Conservation (phyloP, 176 grass and related monocot genomes). For the Musa itinerans region DNA sequence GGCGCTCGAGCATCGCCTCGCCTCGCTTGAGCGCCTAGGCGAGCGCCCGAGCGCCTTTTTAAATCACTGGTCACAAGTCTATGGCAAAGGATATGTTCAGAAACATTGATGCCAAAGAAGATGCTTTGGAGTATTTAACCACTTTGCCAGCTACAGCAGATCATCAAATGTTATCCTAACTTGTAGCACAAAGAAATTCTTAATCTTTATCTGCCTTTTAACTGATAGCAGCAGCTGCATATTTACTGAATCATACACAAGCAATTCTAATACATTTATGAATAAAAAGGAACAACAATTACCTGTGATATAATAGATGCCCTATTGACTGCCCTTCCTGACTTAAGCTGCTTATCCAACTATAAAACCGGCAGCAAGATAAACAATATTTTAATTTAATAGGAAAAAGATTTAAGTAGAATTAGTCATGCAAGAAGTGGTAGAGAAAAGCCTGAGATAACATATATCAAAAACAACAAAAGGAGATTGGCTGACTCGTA, state of each 20-base stretch:
- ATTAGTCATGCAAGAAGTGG: too few relatives aligned
- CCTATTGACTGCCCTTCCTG: constrained; percentile 34
- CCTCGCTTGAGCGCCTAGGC: too few relatives aligned
- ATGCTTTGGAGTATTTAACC: neutral
- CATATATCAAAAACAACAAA: too few relatives aligned
- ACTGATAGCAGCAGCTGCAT: neutral
- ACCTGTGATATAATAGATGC: constrained; percentile 58
- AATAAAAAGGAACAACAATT: neutral
- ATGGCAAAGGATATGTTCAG: neutral
- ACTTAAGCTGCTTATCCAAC: constrained; percentile 48
- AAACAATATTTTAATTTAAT: neutral
- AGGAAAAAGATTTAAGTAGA: neutral
- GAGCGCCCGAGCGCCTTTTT: too few relatives aligned
- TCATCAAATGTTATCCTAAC: neutral
- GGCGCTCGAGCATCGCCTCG: too few relatives aligned
- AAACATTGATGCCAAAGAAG: neutral
- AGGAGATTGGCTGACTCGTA: too few relatives aligned
- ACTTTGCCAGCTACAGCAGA: too few relatives aligned
- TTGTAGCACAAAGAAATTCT: neutral
- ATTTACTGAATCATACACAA: neutral
- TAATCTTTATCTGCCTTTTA: neutral
- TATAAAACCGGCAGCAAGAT: constrained; percentile 4
- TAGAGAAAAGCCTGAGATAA: too few relatives aligned
- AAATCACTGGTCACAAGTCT: neutral
- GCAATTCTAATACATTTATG: neutral